Conservation (phyloP, 768 basidiomycete species). For the Amanita thiersii region DNA sequence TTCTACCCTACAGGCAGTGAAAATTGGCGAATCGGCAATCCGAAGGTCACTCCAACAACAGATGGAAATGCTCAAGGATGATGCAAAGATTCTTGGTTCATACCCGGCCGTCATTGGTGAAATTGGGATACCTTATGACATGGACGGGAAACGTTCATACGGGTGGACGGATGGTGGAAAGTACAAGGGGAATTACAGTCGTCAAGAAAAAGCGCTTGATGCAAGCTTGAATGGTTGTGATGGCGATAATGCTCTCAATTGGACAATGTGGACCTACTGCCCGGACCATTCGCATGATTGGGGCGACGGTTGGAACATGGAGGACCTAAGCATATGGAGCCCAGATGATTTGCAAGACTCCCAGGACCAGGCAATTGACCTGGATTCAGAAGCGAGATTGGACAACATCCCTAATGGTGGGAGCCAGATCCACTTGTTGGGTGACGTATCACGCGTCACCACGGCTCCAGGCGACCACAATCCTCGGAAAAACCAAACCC, state of each 20-base stretch:
- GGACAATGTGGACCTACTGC: constrained; percentile 86
- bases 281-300: constrained; percentile 76
- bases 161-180: constrained; percentile 65
- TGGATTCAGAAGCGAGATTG: constrained; percentile 7
- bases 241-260: constrained; percentile 66
- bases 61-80: constrained; percentile 68
- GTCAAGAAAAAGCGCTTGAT: constrained; percentile 81
- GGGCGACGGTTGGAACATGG: constrained; percentile 97
- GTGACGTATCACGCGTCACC: not conserved
- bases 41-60: constrained; percentile 77
- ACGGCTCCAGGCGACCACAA: not conserved
- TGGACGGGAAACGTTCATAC: constrained; percentile 84
- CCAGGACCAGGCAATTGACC: constrained; percentile 10
- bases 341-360: constrained; percentile 49
- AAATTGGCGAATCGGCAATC: constrained; percentile 79
- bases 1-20: constrained; percentile 59
- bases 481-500: not conserved
- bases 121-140: constrained; percentile 91
- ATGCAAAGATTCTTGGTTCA: constrained; percentile 48
- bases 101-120: constrained; percentile 94
- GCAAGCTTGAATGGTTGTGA: constrained; percentile 76
- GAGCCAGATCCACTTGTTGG: constrained; percentile 6
- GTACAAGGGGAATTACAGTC: constrained; percentile 64
- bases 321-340: constrained; percentile 89
- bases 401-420: not conserved